Evolutionary conservation across 2,329 filamentous ascomycete genomes (phyloP).

Genomic region (Sporothrix phasma): DNA sequence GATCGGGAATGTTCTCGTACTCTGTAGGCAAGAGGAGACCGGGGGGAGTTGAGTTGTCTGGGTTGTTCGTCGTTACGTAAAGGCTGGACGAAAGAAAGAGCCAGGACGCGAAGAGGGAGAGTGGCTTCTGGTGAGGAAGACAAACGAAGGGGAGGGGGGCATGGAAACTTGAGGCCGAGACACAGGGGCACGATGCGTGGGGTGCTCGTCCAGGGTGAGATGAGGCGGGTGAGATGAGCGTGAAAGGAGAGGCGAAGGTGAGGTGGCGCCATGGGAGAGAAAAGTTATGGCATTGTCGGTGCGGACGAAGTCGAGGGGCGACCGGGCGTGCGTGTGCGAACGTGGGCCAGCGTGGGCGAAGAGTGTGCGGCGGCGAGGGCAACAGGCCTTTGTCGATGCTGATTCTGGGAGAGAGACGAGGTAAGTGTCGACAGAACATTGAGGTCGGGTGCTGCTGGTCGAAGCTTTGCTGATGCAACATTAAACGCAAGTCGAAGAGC

Average conservation of each 20-base stretch:
- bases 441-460: background rate
- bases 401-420: background rate
- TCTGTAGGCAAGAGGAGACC: background rate
- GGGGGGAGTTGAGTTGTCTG: background rate
- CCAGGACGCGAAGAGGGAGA: background rate
- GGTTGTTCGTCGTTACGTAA: slow-evolving; percentile 5
- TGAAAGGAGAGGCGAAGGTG: too few species aligned
- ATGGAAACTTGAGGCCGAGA: background rate
- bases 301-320: too few species aligned
- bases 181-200: background rate
- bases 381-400: background rate
- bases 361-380: background rate
- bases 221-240: background rate
- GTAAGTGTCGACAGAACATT: background rate
- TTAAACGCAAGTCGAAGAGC: background rate
- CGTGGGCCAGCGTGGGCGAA: background rate
- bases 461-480: background rate
- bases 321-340: too few species aligned
- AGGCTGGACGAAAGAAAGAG: background rate
- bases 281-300: too few species aligned
- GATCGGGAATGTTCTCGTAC: too few species aligned
- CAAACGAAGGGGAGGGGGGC: background rate
- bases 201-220: background rate
- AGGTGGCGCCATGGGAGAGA: too few species aligned
- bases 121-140: background rate